Base-by-base conservation (phyloP, 2,329 filamentous ascomycete species). In the Trematosphaeria pertusa region DNA sequence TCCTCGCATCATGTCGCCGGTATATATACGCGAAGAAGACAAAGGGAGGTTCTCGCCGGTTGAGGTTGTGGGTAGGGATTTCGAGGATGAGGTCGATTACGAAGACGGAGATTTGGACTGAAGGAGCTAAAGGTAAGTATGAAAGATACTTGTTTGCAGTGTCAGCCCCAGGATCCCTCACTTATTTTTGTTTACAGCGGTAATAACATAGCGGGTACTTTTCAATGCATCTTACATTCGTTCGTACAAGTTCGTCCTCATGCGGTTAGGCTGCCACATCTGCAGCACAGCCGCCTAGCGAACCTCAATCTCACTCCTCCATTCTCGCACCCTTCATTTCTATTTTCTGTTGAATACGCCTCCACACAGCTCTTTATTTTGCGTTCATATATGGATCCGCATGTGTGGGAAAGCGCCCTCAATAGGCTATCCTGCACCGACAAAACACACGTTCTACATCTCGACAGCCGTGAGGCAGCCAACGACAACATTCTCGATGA, bases 1-100 rank as follows among this genome's bases (percentile, higher is more conserved):
- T 10, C 17, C 34, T 3, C 5, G 42, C 3, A 44, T 44, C 12
- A 22, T 44, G 34, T 37, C 34, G 17, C 42, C 42, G 7, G 20
- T 28, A 22, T 39, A 31, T 31, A 28, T 8, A 12, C 8, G 14
- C 6, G 8, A 10, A 7, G 14, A 11, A 6, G 14, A 33, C 15
- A 7, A 9, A 15, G 31, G 31, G 14, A 11, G 31, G 31, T 33
- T 33, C 31, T 33, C 31, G 31, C 31, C 31, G 8, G 15, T 33
- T 6, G 18, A 24, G 15, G 30, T 15, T 32, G 7, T 5, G 17
- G 30, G 6, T 32, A 32, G 7, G 12, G n/a, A 3, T 6, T 6
- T 7, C 30, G 30, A n/a, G 12, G 17, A 36, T 15, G 17, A 15
- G 7, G 17, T 19, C n/a, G n/a, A 28, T 28, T 28, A 28, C 12